Conservation (phyloP, 2,329 filamentous ascomycete genomes). For the Corinectria fuckeliana region DNA sequence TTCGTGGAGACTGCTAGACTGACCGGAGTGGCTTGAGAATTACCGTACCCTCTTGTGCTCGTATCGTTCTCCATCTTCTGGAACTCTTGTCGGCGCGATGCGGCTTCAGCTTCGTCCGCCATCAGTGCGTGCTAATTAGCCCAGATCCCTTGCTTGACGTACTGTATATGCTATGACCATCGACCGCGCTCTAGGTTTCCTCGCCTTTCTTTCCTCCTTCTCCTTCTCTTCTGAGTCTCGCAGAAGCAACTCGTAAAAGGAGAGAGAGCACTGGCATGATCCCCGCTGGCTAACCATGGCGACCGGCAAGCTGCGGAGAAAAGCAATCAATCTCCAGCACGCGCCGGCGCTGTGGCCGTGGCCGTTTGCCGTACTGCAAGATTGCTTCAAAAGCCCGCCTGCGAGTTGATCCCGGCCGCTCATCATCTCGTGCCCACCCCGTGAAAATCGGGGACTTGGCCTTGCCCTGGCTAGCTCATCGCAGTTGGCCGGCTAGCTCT, state of each 20-base stretch:
- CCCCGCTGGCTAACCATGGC: not conserved
- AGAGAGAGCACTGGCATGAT: not conserved
- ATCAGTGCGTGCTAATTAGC: too few relatives aligned
- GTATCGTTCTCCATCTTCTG: not conserved
- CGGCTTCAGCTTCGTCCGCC: not conserved
- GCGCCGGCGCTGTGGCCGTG: not conserved
- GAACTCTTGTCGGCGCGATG: not conserved
- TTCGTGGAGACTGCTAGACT: too few relatives aligned
- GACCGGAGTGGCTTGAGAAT: too few relatives aligned
- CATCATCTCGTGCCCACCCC: constrained; percentile 12
- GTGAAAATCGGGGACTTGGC: not conserved
- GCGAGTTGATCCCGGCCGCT: not conserved
- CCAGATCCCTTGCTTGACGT: not conserved
- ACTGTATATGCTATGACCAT: not conserved
- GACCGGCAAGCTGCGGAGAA: not conserved
- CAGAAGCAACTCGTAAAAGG: not conserved
- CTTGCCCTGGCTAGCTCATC: not conserved
- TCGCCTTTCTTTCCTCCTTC: not conserved
- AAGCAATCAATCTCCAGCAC: not conserved
- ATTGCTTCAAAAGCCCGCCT: not conserved
- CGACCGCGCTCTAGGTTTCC: not conserved
- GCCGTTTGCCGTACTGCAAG: not conserved
- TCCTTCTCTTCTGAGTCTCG: not conserved
- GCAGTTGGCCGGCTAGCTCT: not conserved
- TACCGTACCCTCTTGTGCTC: too few relatives aligned